Base-by-base conservation (phyloP, 2,329 filamentous ascomycete species). In the Aureobasidium sp. region DNA sequence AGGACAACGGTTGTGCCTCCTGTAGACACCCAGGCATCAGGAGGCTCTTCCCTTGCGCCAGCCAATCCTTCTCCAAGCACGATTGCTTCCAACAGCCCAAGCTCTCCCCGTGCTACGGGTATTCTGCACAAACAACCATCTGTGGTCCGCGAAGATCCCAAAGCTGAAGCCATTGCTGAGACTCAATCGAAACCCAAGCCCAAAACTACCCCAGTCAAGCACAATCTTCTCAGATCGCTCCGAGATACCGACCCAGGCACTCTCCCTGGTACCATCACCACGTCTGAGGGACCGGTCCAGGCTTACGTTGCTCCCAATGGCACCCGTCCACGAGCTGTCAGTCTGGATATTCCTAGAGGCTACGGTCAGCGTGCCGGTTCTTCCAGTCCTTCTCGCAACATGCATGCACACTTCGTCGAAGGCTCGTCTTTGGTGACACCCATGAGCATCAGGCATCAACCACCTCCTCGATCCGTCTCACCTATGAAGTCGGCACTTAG, bases 401-500 rank as follows among this genome's bases (percentile, higher is more conserved):
- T 59, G 1, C 84, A 81, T 34, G 84, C 88, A 11, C 87, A 84
- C 67, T 91, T 91, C 71, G 84, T 84, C 1, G 70, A 80, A 10
- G 78, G 80, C 9, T 77, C 83, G 16, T 80, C 84, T 37, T 81
- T 83, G 7, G 76, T 80, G 29, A 73, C 78, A 16, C 69, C 76
- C 45, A 70, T 85, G 13, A 75, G 80, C 1, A 77, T 87, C 32
- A 85, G 80, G 64, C 88, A 92, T 69, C 81, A 85, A 59, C 89
- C 89, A 6, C 86, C 87, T 27, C 78, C 84, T 34, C 81, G 89
- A 52, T 90, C 88, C 5, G 77, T 88, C 11, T 91, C 89, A 0
- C 89, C 89, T 9, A 85, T 85, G 49, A 93, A 93, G 71, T 91
- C 89, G 1, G 89, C 88, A 1, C 70, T 92, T 65, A 92, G 92